Conservation (phyloP, 768 basidiomycete genomes). For the Xerocomellus dryophilus region DNA sequence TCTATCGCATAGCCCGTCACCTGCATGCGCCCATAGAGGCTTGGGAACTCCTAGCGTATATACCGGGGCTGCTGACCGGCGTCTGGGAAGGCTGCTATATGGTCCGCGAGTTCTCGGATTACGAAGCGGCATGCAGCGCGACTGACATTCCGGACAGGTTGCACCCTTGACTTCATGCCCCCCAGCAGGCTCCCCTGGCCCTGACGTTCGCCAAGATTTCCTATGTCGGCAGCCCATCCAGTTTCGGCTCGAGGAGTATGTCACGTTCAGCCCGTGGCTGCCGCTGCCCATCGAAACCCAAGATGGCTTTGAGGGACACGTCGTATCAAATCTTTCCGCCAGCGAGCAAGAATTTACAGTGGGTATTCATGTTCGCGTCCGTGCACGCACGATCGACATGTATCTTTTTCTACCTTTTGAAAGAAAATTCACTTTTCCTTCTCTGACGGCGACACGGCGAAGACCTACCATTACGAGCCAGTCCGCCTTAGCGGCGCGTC, state of each 20-base stretch:
- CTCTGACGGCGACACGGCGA: conserved; percentile 25
- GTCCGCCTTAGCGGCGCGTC: conserved; percentile 29
- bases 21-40: conserved; percentile 15
- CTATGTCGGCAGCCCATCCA: conserved; percentile 48
- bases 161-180: conserved; percentile 24
- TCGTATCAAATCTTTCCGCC: conserved; percentile 18
- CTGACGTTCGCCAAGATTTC: conserved; percentile 32
- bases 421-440: conserved; percentile 30
- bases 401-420: conserved; percentile 5
- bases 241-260: conserved; percentile 45
- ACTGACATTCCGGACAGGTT: conserved; percentile 26
- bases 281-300: conserved; percentile 30
- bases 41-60: conserved; percentile 31
- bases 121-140: conserved; percentile 4
- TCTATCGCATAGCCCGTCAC: conserved; percentile 33
- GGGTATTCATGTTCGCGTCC: conserved; percentile 11
- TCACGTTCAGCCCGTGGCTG: conserved; percentile 39
- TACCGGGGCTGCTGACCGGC: conserved; percentile 49
- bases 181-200: conserved; percentile 7
- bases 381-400: conserved; percentile 24
- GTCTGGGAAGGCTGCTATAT: conserved; percentile 61
- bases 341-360: conserved; percentile 26
- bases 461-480: conserved; percentile 30
- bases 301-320: conserved; percentile 22
- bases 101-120: conserved; percentile 38